These are phyloP conservation scores for Aspergillus hortae DNA, from an alignment of 2,329 filamentous ascomycete genomes.

Conservation along the genomic window DNA sequence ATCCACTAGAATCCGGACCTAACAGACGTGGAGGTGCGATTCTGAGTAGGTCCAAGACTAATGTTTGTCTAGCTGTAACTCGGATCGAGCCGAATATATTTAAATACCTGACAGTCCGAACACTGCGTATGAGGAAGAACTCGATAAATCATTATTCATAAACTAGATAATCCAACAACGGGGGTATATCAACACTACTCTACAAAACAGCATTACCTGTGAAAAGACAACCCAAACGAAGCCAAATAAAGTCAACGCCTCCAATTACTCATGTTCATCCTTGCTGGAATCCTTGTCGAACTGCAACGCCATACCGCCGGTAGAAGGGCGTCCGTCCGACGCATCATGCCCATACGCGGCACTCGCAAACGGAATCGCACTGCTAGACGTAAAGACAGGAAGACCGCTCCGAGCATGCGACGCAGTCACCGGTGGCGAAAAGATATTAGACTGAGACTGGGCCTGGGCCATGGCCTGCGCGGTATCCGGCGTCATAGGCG, in stretches of 20 bases:
- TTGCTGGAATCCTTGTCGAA: neutral
- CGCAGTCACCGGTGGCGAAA: conserved; percentile 28
- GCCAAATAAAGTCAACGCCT: too few species aligned
- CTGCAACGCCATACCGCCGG: neutral
- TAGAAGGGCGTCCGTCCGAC: neutral
- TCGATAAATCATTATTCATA: too few species aligned
- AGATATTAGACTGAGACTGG: conserved; percentile 20
- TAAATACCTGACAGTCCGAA: too few species aligned
- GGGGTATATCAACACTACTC: neutral
- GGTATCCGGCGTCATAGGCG: conserved; percentile 23
- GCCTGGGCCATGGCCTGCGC: conserved; percentile 4
- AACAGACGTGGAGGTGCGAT: too few species aligned
- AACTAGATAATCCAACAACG: neutral
- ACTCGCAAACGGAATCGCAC: conserved; percentile 40
- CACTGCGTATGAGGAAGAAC: too few species aligned
- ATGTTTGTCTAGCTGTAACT: too few species aligned
- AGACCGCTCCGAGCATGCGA: conserved; percentile 41
- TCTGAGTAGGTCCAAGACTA: too few species aligned
- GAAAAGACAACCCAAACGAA: too few species aligned
- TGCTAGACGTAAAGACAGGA: conserved; percentile 48
- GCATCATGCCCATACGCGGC: neutral
- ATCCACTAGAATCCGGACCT: too few species aligned
- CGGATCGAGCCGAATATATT: too few species aligned
- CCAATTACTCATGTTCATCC: neutral
- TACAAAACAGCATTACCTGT: too few species aligned